Percentiles rank a stretch among this genome's conserved stretches.
Conservation (phyloP, 2,329 filamentous ascomycete species). For the Claviceps maximensis region DNA sequence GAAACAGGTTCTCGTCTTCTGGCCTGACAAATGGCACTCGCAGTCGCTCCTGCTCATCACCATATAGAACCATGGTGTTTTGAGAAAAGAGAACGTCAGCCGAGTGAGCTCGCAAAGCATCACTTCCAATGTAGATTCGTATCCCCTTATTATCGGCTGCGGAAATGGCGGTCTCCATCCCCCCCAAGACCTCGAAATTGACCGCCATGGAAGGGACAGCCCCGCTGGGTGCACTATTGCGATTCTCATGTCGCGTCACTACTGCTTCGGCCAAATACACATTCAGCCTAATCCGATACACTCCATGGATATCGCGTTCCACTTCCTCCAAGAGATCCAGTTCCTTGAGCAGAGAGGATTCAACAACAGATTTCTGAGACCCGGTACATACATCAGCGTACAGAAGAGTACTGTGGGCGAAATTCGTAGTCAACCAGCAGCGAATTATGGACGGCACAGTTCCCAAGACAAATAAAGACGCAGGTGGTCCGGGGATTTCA, state of each 20-base stretch:
- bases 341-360: conserved; percentile 59
- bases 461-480: conserved; percentile 72
- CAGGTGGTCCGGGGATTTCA: conserved; percentile 62
- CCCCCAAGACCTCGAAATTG: conserved; percentile 57
- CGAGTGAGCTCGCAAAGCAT: conserved; percentile 71
- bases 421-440: conserved; percentile 86
- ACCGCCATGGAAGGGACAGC: conserved; percentile 65
- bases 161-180: conserved; percentile 31
- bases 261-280: conserved; percentile 88
- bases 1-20: conserved; percentile 73
- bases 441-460: conserved; percentile 88
- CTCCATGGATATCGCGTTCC: conserved; percentile 50
- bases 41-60: conserved; percentile 74
- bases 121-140: conserved; percentile 81
- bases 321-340: conserved; percentile 58
- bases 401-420: conserved; percentile 75
- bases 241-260: conserved; percentile 60
- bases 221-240: conserved; percentile 55
- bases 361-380: conserved; percentile 75
- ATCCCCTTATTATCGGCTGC: conserved; percentile 43
- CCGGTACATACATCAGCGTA: conserved; percentile 91
- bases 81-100: conserved; percentile 87
- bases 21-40: conserved; percentile 86
- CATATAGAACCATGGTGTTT: conserved; percentile 76
- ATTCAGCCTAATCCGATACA: conserved; percentile 58